Conservation (phyloP, 148 eudicot species). For the Vaccinium myrtillus region DNA sequence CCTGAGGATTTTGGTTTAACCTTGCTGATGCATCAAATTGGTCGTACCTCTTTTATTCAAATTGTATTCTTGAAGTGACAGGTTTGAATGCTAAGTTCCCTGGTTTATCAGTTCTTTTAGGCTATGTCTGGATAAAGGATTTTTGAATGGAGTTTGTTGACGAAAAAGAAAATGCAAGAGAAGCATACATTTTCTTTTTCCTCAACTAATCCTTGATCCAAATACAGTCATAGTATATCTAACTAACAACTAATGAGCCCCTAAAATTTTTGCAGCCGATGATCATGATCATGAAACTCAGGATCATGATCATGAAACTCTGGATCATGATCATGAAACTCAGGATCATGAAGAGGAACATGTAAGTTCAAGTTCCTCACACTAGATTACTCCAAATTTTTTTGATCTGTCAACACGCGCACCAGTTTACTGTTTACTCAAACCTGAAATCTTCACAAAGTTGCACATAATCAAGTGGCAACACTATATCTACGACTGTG, state of each 20-base stretch:
- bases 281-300: too few species aligned
- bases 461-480: neutral
- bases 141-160: neutral
- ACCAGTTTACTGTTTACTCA: neutral
- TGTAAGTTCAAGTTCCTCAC: slow-evolving; percentile 30
- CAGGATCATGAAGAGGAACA: slow-evolving; percentile 19
- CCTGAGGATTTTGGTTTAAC: neutral
- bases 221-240: neutral
- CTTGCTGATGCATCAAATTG: neutral
- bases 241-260: neutral
- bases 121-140: neutral
- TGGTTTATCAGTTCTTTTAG: neutral
- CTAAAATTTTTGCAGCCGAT: slow-evolving; percentile 29
- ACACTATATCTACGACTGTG: neutral
- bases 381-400: neutral
- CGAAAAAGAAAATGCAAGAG: neutral
- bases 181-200: neutral
- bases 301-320: too few species aligned
- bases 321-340: too few species aligned
- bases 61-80: too few species aligned
- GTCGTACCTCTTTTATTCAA: neutral
- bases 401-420: neutral
- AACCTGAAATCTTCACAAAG: neutral
- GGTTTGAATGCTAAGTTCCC: neutral
- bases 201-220: neutral